phyloP scores from a whole-genome alignment of 2,329 filamentous ascomycete genomes.

The Fusarium longipes region DNA sequence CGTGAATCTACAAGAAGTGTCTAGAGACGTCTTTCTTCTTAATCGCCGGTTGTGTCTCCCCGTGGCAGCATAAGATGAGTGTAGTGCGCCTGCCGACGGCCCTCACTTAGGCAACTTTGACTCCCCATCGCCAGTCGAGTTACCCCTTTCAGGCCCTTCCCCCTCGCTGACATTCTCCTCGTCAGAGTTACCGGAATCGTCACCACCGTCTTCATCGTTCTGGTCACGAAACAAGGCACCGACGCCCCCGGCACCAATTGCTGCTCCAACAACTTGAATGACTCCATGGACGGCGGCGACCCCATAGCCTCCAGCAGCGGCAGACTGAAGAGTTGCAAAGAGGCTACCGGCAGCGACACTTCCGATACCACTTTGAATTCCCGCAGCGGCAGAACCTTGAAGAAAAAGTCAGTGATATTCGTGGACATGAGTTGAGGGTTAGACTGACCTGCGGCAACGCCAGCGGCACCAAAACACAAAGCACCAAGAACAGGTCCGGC shows the following conservation, averaged over 20 bases:
- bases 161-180: neutral
- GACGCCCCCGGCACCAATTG: neutral
- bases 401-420: neutral
- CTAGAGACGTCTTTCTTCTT: neutral
- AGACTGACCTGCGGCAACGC: neutral
- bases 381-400: slow-evolving; percentile 44
- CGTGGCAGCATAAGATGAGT: too few relatives aligned
- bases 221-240: neutral
- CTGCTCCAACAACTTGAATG: slow-evolving; percentile 13
- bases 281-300: slow-evolving; percentile 34
- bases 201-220: neutral
- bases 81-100: neutral
- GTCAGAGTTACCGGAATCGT: neutral
- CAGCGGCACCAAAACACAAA: neutral
- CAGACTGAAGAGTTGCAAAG: slow-evolving; percentile 51
- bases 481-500: neutral
- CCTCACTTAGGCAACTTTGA: neutral
- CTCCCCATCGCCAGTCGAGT: neutral
- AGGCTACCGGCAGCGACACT: slow-evolving; percentile 39
- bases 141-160: neutral
- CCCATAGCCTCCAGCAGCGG: slow-evolving; percentile 47
- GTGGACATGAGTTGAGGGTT: neutral
- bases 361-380: slow-evolving; percentile 45
- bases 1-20: neutral
- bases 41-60: neutral